Conservation (phyloP, 2,329 filamentous ascomycete genomes). For the Dothideomycetidae sp. region DNA sequence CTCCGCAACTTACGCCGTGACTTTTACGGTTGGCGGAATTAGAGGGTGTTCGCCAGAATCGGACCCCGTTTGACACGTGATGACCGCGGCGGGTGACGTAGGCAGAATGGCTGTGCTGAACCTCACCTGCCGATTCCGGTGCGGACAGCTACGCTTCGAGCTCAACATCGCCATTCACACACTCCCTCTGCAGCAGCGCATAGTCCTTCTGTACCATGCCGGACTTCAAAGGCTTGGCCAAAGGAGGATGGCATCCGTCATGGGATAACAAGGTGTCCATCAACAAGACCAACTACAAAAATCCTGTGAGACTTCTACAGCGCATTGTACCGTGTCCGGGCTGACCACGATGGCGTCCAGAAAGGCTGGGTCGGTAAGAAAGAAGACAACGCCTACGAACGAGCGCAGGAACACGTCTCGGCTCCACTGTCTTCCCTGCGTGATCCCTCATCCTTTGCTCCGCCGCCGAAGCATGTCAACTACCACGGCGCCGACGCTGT, state of each 20-base stretch:
- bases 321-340: no score
- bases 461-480: conserved; percentile 56
- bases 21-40: no score
- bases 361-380: conserved; percentile 44
- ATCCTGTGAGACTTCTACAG: conserved; percentile 33
- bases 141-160: no score
- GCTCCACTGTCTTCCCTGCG: conserved; percentile 55
- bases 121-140: no score
- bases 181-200: no score
- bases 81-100: no score
- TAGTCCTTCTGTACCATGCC: not conserved
- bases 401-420: conserved; percentile 38
- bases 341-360: no score
- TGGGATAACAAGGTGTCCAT: conserved; percentile 19
- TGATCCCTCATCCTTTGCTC: conserved; percentile 65
- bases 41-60: no score
- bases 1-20: no score
- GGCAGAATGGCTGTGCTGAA: no score
- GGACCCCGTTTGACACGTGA: no score
- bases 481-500: conserved; percentile 34
- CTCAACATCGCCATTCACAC: no score
- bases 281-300: conserved; percentile 44
- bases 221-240: conserved; percentile 27
- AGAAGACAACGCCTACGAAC: conserved; percentile 24
- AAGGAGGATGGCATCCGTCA: conserved; percentile 36